Base-by-base conservation (phyloP, 2,329 filamentous ascomycete species). In the Penicillium sp. region DNA sequence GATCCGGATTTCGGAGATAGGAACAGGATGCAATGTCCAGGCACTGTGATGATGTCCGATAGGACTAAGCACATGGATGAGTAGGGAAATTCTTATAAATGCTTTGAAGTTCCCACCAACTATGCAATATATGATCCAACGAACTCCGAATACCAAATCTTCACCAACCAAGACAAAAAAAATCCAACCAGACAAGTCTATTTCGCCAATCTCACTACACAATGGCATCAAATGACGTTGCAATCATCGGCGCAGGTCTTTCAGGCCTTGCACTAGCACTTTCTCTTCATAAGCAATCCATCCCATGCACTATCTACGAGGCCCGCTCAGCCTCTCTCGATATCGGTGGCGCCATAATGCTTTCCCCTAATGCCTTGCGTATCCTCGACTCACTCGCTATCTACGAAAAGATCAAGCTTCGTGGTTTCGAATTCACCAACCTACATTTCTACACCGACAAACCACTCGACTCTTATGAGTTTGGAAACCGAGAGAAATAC, bases 291-390 rank as follows among this genome's bases (percentile, higher is more conserved):
- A 75, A 81, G 33, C 78, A 84, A 59, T 75, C 76, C 44, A 87
- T 89, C 47, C 65, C 76, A 5, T 79, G 75, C 61, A 82, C 75
- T 2, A 73, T 88, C 55, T 88, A 86, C 63, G 86, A 88, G 63
- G 76, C 79, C 15, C 79, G 82, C 9, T 61, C 75, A 0, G 77
- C 78, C 0, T 76, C 81, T 1, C 76, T 81, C 2, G 78, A 83
- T 61, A 81, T 82, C 26, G 83, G 83, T 19, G 86, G 86, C 2
- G 85, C 83, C 0, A 76, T 88, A 33, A 86, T 87, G 82, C 80
- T 88, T 2, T 86, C 85, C 0, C 86, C 86, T 5, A 88, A 88
- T 57, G 84, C 85, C 0, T 79, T 88, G 1, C 78, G 80, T 4
- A 77, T 87, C 42, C 78, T 89, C 0, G 82, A 87, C 63, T 71